These are phyloP conservation scores for Lachancea sp. DNA, from an alignment of 805 yeast genomes.

Conservation along the genomic window DNA sequence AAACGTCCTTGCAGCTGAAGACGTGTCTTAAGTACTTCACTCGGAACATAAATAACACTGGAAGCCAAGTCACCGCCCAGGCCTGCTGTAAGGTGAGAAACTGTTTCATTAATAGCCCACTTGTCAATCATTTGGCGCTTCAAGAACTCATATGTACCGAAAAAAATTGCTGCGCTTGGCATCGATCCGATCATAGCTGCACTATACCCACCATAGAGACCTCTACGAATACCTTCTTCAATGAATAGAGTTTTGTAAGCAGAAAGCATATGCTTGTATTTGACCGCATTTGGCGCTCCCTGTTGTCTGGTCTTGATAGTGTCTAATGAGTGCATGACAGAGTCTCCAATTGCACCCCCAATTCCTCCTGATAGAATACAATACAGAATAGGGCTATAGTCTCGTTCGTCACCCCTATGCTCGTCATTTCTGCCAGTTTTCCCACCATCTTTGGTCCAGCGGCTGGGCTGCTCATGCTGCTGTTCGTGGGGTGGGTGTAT, in stretches of 20 bases:
- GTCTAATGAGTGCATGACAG: conserved; percentile 90
- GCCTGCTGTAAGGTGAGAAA: conserved; percentile 78
- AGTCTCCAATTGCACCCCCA: conserved; percentile 91
- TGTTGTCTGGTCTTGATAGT: conserved; percentile 97
- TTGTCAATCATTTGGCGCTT: conserved; percentile 66
- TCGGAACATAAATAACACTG: conserved; percentile 85
- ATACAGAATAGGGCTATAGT: conserved; percentile 39
- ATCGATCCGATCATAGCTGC: conserved; percentile 91
- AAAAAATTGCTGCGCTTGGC: conserved; percentile 92
- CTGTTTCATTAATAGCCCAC: conserved; percentile 64
- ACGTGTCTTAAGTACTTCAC: conserved; percentile 90
- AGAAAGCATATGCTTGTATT: conserved; percentile 66
- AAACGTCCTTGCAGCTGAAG: conserved; percentile 85
- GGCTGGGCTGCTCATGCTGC: conserved; percentile 9
- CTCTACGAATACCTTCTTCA: conserved; percentile 80
- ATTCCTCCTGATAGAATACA: conserved; percentile 87
- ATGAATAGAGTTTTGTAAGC: conserved; percentile 70
- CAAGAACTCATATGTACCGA: conserved; percentile 79
- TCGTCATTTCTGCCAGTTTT: conserved; percentile 7
- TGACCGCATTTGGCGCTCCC: conserved; percentile 63
- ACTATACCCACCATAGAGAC: conserved; percentile 85
- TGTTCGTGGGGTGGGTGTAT: conserved; percentile 14
- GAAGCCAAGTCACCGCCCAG: conserved; percentile 90
- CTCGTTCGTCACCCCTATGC: background rate
- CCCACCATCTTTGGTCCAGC: conserved; percentile 13